Evolutionary conservation across 1,139 yeast species (phyloP), one percentile per base, ranked within the genome.

Genomic region (Diutina neorugosa): DNA sequence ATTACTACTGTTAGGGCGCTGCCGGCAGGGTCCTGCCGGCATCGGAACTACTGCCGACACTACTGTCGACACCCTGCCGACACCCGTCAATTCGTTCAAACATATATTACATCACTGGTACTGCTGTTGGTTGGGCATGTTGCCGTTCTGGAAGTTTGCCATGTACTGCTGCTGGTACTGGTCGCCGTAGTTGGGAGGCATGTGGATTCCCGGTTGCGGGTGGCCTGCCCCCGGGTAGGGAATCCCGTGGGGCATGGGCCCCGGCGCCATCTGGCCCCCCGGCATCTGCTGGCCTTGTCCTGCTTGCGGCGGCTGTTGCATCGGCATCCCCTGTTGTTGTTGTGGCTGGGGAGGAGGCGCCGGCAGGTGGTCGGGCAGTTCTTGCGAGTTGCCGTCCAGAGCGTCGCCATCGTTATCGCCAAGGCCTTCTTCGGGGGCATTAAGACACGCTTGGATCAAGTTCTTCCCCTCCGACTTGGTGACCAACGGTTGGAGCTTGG

Each of bases 391-490:
- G 54, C 53, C 60, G 52, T 82, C 88, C 52, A 82, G 82, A 56
- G 81, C 86, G 50, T 81, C 88, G 46, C 79, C 80, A 54, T 76
- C 74, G 56, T 81, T 86, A 59, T 84, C 91, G 48, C 76, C 78
- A 61, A 74, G 67, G 0, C 77, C 78, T 61, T 76, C 80, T 63
- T 86, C 93, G 21, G 97, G 96, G 6, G 98, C 97, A 67, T 93
- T 93, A 63, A 93, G 76, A 69, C 98, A 93, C 14, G 97, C 96
- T 74, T 93, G 98, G 65, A 93, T 93, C 64, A 93, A 78, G 68
- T 90, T 90, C 69, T 93, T 91, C 60, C 98, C 98, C 71, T 93
- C 98, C 50, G 95, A 85, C 69, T 93, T 91, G 42, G 98, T 93
- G 54, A 93, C 98, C 62, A 93, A 80, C 14, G 98, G 98, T 69